A percentile compares a stretch with the other conserved stretches of the same genome.
Evolutionary conservation across 331 rosid species (phyloP).

Genomic region (Ulmus americana): DNA sequence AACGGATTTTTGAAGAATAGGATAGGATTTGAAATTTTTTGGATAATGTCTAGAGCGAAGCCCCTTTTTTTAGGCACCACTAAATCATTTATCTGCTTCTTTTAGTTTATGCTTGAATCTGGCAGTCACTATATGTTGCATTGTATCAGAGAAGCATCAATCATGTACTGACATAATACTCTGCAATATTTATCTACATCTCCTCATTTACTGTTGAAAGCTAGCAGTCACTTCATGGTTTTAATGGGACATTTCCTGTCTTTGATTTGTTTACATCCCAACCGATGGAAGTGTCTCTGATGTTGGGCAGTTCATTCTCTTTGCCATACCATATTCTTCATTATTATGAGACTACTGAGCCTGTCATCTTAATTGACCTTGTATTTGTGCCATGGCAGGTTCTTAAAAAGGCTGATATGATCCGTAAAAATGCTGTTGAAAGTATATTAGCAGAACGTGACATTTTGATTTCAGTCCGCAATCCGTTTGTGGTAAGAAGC

Average conservation of each 20-base stretch:
- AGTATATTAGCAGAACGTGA: constrained; percentile 98
- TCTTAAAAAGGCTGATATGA: constrained; percentile 92
- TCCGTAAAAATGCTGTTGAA: constrained; percentile 98
- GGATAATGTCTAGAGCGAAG: too few species aligned
- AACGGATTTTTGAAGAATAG: too few species aligned
- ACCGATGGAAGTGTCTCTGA: not conserved
- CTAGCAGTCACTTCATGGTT: not conserved
- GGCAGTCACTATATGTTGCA: not conserved
- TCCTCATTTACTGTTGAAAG: not conserved
- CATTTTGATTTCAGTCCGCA: constrained; percentile 95
- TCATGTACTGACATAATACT: not conserved
- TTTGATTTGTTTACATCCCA: too few species aligned
- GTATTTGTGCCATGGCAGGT: constrained; percentile 34
- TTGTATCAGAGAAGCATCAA: not conserved
- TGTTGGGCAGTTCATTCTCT: constrained; percentile 5
- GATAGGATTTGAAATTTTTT: too few species aligned
- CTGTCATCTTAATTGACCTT: not conserved
- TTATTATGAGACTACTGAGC: not conserved
- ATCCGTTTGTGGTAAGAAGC: constrained; percentile 97
- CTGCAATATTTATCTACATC: not conserved
- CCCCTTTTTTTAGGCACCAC: constrained; percentile 1
- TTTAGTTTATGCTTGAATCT: not conserved
- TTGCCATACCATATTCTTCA: not conserved
- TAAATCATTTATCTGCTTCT: not conserved
- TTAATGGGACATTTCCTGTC: too few species aligned